Evolutionary conservation across 2,329 filamentous ascomycete species (phyloP), one percentile per base, ranked within the genome.

Genomic region (Diaporthe helianthi): DNA sequence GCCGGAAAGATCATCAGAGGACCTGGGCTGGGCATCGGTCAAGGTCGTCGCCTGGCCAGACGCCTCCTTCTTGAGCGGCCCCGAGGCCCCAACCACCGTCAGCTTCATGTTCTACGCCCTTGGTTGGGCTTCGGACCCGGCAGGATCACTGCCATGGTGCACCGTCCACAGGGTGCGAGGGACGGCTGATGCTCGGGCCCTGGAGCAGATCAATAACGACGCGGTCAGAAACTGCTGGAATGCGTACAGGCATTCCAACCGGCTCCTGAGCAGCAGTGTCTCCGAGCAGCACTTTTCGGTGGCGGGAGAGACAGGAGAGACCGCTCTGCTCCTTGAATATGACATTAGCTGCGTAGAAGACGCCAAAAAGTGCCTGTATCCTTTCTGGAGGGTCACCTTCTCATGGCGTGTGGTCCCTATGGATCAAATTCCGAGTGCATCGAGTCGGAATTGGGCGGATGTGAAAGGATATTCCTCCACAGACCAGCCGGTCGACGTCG

Each of bases 31-130:
- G 66, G 46, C 47, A n/a, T 22, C 55, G 52, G 47, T 68, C 7
- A 68, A 64, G 49, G 19, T 68, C 5, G n/a, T 55, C 7, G 58
- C 66, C 26, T n/a, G 12, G 17, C 22, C 47, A 8, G 36, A 33
- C 2, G 1, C 19, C 12, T 49, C 26, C 1, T 68, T 68, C 26
- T 38, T 17, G 36, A 8, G 19, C 29, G n/a, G 53, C 33, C 12
- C 17, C 2, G 29, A 41, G 15, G n/a, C 36, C 15, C 17, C n/a
- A 9, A 9, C 3, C 9, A 26, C 49, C n/a, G 44, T 47, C 38
- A 49, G 54, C 47, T 49, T 68, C n/a, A 55, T 68, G 24, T 68
- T 68, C 49, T 68, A 68, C 29, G 67, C 51, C 58, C 49, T 65
- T 33, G 58, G 49, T 41, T 65, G 67, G 67, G 49, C 58, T 10